Evolutionary conservation across 2,329 filamentous ascomycete genomes (phyloP).

Genomic region (Moelleriella libera): DNA sequence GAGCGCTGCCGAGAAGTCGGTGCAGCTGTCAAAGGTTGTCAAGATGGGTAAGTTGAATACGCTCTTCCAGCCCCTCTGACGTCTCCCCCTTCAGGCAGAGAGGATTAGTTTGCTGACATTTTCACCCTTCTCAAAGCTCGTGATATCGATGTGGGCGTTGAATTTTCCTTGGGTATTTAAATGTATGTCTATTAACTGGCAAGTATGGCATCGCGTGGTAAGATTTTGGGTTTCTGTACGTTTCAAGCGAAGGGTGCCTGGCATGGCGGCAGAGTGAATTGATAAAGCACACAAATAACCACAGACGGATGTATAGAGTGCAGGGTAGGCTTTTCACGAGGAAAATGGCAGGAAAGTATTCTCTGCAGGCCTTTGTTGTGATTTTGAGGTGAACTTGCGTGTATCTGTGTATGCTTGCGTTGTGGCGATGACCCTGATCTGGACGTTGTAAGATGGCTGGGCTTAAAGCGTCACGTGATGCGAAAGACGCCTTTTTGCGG

Average conservation of each 20-base stretch:
- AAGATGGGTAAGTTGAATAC: conserved; percentile 65
- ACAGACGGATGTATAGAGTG: background rate
- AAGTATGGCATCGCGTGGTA: background rate
- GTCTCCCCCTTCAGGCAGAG: too few relatives aligned
- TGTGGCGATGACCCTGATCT: too few relatives aligned
- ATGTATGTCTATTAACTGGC: background rate
- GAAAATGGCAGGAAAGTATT: background rate
- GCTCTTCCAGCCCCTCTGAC: too few relatives aligned
- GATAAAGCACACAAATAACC: background rate
- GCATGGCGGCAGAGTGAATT: background rate
- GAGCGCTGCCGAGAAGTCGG: conserved; percentile 91
- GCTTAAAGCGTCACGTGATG: too few relatives aligned
- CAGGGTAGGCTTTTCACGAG: background rate
- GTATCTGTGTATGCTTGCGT: too few relatives aligned
- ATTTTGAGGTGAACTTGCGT: too few relatives aligned
- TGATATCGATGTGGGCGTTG: conserved; percentile 93
- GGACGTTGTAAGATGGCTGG: too few relatives aligned
- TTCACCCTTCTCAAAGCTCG: conserved; percentile 40
- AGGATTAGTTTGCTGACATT: background rate
- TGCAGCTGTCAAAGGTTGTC: conserved; percentile 98
- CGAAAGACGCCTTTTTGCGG: too few relatives aligned
- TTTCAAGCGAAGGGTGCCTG: background rate
- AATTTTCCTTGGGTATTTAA: conserved; percentile 86
- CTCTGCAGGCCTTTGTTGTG: too few relatives aligned
- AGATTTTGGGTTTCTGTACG: background rate